phyloP scores from a whole-genome alignment of 768 basidiomycete genomes.

The Termitomyces sp. region DNA sequence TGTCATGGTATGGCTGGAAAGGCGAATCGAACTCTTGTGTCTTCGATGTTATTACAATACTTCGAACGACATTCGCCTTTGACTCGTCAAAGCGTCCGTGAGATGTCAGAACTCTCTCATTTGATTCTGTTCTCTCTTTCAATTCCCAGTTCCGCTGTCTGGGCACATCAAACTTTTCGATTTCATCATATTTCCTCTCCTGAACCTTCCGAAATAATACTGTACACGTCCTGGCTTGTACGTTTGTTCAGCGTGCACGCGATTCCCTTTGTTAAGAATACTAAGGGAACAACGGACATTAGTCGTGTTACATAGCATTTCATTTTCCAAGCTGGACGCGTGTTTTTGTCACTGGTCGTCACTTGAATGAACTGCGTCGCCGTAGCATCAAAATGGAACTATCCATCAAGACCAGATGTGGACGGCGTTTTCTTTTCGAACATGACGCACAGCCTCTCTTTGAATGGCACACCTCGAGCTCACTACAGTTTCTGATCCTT shows the following conservation, averaged over 20 bases:
- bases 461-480: conserved; percentile 84
- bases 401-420: too few species aligned
- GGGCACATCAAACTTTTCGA: background rate
- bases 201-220: background rate
- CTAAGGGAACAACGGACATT: background rate
- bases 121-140: background rate
- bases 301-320: too few species aligned
- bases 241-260: background rate
- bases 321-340: too few species aligned
- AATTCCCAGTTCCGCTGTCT: background rate
- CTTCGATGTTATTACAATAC: background rate
- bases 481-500: conserved; percentile 94
- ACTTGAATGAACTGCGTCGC: too few species aligned
- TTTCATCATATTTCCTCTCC: too few species aligned
- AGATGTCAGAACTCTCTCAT: background rate
- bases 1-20: background rate
- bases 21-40: background rate
- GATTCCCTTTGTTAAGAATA: background rate
- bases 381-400: too few species aligned
- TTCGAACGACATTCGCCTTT: too few species aligned
- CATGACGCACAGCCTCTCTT: conserved; percentile 77
- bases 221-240: background rate
- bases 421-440: background rate
- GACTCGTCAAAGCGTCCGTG: background rate
- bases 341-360: too few species aligned